Evolutionary conservation across 2,329 filamentous ascomycete genomes (phyloP), one percentile per base, ranked within the genome.

Genomic region (Fusarium sp.): DNA sequence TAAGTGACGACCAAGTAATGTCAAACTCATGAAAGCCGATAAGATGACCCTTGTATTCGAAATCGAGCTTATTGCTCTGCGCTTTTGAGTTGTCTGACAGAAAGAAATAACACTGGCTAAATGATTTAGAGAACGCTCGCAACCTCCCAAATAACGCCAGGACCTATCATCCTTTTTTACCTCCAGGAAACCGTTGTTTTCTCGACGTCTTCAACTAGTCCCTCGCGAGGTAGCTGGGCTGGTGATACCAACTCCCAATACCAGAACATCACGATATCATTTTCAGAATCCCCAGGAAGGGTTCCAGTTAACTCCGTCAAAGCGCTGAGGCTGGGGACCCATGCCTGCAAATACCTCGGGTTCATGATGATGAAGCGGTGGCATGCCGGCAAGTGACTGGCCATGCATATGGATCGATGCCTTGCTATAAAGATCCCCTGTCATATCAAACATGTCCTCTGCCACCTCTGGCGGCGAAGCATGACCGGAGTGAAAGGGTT

Each of bases 391-490:
- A 18, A 72, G 65, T 18, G 54, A n/a, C 27, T 67, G 69, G 8
- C 48, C 45, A 24, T 66, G 57, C 55, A 70, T 64, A 37, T 60
- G 24, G 22, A 70, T 63, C 27, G 71, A 16, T 25, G 53, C 54
- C 24, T 73, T 72, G 18, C 25, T 54, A 25, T 70, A 68, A 8
- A 60, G 57, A 18, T 75, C 70, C 27, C 74, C 42, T 11, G 60
- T 3, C 69, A 73, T 72, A 29, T 75, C 74, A 41, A 75, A 74
- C 42, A 70, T 60, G 22, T 73, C 71, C 13, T 75, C 72, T 29
- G 64, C 54, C 20, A 53, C 60, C 12, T 75, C 72, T n/a, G 72
- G 66, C 22, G 69, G 60, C 18, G 61, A 65, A 22, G 51, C 53
- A 16, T 69, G 60, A n/a, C 61, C 59, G 30, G 66, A 64, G 10